Conservation (phyloP, 306 rosid species). For the Lagenaria siceraria region DNA sequence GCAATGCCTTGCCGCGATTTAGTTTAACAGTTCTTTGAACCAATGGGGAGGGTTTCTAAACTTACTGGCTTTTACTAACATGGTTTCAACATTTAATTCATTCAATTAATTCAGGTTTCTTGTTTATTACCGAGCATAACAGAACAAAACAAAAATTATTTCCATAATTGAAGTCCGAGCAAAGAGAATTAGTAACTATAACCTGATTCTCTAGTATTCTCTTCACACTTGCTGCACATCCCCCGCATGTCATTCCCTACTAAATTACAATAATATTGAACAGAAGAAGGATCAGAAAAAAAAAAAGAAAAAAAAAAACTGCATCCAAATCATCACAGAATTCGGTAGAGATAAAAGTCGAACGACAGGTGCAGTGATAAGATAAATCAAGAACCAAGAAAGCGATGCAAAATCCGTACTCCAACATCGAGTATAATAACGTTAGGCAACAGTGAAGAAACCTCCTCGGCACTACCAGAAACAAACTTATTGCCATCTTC, state of each 20-base stretch:
- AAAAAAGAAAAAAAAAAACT: neutral
- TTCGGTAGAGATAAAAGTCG: neutral
- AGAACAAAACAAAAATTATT: neutral
- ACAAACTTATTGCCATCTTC: constrained; percentile 40
- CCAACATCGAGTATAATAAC: constrained; percentile 83
- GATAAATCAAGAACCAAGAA: neutral
- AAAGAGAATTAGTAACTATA: constrained; percentile 11
- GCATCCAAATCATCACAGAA: neutral
- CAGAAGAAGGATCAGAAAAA: neutral
- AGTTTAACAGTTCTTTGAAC: neutral
- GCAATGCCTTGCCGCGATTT: neutral
- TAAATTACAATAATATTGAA: neutral
- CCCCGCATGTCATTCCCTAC: constrained; percentile 35
- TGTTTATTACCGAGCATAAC: neutral
- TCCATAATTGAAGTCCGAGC: neutral
- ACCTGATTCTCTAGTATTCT: constrained; percentile 40
- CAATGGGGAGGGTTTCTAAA: neutral
- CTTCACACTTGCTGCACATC: constrained; percentile 19
- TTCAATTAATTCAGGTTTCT: neutral
- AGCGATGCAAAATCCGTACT: constrained; percentile 28
- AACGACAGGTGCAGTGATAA: neutral
- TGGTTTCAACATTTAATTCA: neutral
- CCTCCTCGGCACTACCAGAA: constrained; percentile 38
- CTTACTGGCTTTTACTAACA: neutral
- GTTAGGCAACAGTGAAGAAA: constrained; percentile 36